Conservation (phyloP, 495 filamentous ascomycete genomes). For the Letharia lupina region DNA sequence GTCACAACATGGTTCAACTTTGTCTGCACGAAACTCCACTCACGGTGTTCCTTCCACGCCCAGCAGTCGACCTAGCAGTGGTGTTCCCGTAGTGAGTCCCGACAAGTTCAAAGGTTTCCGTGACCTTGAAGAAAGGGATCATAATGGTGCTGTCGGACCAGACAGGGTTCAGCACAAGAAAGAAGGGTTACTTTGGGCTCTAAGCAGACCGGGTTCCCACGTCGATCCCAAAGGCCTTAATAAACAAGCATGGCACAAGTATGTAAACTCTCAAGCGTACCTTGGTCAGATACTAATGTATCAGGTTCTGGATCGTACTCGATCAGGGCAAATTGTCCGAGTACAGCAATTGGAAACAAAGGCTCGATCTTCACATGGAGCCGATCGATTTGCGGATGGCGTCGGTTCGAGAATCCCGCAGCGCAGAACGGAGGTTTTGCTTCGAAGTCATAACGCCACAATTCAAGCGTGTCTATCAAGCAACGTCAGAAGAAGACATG, state of each 20-base stretch:
- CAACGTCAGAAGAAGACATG: constrained; percentile 97
- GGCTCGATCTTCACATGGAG: constrained; percentile 93
- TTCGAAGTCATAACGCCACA: constrained; percentile 98
- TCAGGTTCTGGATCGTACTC: constrained; percentile 94
- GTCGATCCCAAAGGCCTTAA: constrained; percentile 91
- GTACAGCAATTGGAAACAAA: constrained; percentile 99
- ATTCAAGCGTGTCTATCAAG: constrained; percentile 94
- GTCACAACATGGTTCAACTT: constrained; percentile 36
- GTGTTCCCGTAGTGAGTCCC: constrained; percentile 39
- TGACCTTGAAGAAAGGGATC: constrained; percentile 76
- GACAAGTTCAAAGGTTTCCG: constrained; percentile 80
- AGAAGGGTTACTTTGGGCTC: constrained; percentile 89
- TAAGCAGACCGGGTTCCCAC: constrained; percentile 88
- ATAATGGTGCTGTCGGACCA: constrained; percentile 31
- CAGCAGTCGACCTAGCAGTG: constrained; percentile 32
- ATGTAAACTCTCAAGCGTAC: constrained; percentile 33
- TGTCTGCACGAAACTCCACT: constrained; percentile 26
- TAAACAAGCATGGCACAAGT: constrained; percentile 99
- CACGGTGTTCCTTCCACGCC: constrained; percentile 27
- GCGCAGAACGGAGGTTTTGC: constrained; percentile 90
- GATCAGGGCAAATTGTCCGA: constrained; percentile 95
- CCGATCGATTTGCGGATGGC: constrained; percentile 96
- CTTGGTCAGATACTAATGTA: constrained; percentile 1
- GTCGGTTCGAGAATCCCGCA: constrained; percentile 89
- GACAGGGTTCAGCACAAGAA: constrained; percentile 56